Percentiles rank a stretch among this genome's conserved stretches.
These are phyloP conservation scores for Psilocybe cubensis DNA, from an alignment of 768 basidiomycete species.

Conservation along the genomic window DNA sequence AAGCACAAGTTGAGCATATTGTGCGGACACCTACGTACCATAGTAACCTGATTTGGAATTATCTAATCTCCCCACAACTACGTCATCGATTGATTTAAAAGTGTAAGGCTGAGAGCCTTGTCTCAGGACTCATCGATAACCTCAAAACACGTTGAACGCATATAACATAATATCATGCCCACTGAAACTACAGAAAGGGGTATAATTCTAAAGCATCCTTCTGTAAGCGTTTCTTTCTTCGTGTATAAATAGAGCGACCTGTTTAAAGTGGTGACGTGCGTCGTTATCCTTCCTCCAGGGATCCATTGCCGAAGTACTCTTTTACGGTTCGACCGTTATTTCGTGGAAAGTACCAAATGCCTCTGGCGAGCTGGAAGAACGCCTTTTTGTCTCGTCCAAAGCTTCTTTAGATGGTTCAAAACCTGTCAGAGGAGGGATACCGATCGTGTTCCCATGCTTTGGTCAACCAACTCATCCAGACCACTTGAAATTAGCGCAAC, in stretches of 20 bases:
- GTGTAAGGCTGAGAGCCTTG: no score
- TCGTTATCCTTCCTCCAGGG: conserved; percentile 46
- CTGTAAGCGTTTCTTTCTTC: conserved; percentile 39
- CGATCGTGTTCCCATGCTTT: conserved; percentile 85
- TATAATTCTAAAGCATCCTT: conserved; percentile 63
- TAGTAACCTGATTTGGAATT: no score
- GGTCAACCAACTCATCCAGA: conserved; percentile 80
- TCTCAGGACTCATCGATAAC: no score
- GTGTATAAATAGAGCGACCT: no score
- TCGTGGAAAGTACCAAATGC: conserved; percentile 75
- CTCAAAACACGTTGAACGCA: no score
- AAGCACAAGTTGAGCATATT: no score
- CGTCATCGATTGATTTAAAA: no score
- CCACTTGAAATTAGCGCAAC: conserved; percentile 75
- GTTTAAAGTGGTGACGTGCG: no score
- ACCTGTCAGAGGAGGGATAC: conserved; percentile 62
- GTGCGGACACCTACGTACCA: no score
- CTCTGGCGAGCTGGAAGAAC: conserved; percentile 51
- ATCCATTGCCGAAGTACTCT: conserved; percentile 62
- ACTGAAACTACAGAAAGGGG: conserved; percentile 46
- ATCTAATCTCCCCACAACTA: no score
- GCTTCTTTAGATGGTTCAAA: conserved; percentile 81
- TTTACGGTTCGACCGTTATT: conserved; percentile 86
- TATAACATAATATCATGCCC: no score
- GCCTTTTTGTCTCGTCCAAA: conserved; percentile 83